Base-by-base conservation (phyloP, 495 filamentous ascomycete genomes). In the Amphirosellinia nigrospora region DNA sequence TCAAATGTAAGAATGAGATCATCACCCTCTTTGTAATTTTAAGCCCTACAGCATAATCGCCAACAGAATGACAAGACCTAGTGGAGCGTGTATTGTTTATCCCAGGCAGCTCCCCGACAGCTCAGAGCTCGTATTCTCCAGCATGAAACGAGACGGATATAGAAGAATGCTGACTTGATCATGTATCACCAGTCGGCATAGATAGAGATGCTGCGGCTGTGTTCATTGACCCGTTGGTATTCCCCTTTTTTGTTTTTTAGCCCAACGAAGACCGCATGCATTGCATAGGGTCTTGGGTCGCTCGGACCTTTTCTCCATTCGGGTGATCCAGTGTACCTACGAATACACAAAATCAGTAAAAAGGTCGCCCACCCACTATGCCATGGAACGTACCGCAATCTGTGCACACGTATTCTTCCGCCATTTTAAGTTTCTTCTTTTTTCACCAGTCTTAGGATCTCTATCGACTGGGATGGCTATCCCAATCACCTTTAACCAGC, bases 251-350 rank as follows among this genome's bases (percentile, higher is more conserved):
- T 93, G 90, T 73, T 89, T 92, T 76, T 94, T 94, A 2, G 91
- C 90, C 91, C 91, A 93, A 16, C 91, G 88, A 81, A 94, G 87
- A 69, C 96, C 96, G 81, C 96, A 99, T 28, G 96, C 96, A 84
- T 99, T 99, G 81, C 96, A 99, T 53, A 99, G 82, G 2, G 95
- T 98, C 82, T 99, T 98, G 4, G 96, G 96, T 8, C 96, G 64
- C 87, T 91, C 0, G 96, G 96, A 0, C 96, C 96, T 77, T 97
- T 98, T 67, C 96, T 86, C 96, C 96, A 99, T 82, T 99, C 96
- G 0, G 96, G 96, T 19, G 93, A 73, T 98, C 96, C 2, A 94
- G 83, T 2, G 93, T 96, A 9, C 86, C 86, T 89, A 58, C 21
- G 59, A 2, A 64, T 45, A 26, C 10, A 43, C 21, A 0, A 26